Evolutionary conservation across 306 rosid species (phyloP).

Genomic region (Begonia peltatifolia): DNA sequence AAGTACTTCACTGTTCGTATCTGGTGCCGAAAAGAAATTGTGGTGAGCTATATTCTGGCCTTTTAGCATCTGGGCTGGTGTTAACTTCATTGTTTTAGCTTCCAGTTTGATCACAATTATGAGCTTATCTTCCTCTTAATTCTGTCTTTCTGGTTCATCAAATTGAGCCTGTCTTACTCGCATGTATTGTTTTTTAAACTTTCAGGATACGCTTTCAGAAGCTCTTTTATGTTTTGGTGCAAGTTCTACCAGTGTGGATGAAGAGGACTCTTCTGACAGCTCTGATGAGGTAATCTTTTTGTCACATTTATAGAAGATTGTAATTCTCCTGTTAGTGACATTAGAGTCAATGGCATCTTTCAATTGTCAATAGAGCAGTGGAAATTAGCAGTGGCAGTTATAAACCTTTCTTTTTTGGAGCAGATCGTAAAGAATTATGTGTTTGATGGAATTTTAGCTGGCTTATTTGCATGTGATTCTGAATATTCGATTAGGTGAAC

Average conservation of each 20-base stretch:
- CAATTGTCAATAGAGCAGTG: no score
- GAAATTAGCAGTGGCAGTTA: no score
- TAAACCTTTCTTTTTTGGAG: no score
- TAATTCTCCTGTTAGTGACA: no score
- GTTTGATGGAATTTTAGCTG: no score
- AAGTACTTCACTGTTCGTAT: conserved; percentile 48
- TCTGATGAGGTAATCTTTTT: conserved; percentile 35
- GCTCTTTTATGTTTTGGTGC: conserved; percentile 91
- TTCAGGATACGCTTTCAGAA: conserved; percentile 65
- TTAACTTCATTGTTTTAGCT: neutral
- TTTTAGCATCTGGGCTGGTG: neutral
- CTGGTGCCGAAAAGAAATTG: conserved; percentile 44
- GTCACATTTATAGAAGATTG: no score
- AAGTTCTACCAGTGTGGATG: conserved; percentile 46
- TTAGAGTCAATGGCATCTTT: no score
- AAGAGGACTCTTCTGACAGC: conserved; percentile 23
- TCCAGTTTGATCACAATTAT: neutral
- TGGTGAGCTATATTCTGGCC: conserved; percentile 30
- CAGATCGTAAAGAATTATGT: no score
- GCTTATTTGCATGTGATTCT: no score
- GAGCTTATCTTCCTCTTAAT: neutral
- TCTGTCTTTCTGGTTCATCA: neutral
- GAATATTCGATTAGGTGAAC: no score
- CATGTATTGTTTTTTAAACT: conserved; percentile 13
- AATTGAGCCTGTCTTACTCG: neutral